phyloP scores from a whole-genome alignment of 2,329 filamentous ascomycete species.

The Chalaropsis thielavioides region DNA sequence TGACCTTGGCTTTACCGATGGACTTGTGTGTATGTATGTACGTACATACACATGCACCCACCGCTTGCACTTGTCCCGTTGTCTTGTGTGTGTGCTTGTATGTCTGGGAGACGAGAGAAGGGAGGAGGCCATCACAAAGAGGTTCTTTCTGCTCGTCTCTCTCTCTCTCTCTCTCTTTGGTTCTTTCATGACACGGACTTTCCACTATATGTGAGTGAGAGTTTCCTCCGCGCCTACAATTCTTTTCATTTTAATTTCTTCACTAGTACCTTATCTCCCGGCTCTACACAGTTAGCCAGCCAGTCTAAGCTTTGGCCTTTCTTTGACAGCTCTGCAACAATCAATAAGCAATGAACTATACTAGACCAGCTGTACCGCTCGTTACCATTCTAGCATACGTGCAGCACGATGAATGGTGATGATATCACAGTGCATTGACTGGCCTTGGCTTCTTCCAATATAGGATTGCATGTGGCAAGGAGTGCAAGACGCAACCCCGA shows the following conservation, averaged over 20 bases:
- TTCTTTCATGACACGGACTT: not conserved
- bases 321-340: not conserved
- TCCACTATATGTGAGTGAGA: not conserved
- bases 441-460: not conserved
- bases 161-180: not conserved
- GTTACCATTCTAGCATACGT: not conserved
- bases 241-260: not conserved
- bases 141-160: not conserved
- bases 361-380: not conserved
- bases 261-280: not conserved
- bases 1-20: not conserved
- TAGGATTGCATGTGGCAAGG: not conserved
- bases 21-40: not conserved
- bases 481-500: not conserved
- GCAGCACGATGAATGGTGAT: not conserved
- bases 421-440: slow-evolving; percentile 5
- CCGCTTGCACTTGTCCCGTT: not conserved
- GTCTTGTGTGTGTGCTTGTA: not conserved
- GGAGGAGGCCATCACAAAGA: not conserved
- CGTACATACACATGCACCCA: too few species aligned
- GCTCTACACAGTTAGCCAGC: not conserved
- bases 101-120: not conserved
- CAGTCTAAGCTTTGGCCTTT: not conserved
- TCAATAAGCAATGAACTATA: not conserved
- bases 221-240: not conserved